A percentile compares a stretch with the other conserved stretches of the same genome.
Evolutionary conservation across 768 basidiomycete species (phyloP).

Genomic region (Suillus weaverae): DNA sequence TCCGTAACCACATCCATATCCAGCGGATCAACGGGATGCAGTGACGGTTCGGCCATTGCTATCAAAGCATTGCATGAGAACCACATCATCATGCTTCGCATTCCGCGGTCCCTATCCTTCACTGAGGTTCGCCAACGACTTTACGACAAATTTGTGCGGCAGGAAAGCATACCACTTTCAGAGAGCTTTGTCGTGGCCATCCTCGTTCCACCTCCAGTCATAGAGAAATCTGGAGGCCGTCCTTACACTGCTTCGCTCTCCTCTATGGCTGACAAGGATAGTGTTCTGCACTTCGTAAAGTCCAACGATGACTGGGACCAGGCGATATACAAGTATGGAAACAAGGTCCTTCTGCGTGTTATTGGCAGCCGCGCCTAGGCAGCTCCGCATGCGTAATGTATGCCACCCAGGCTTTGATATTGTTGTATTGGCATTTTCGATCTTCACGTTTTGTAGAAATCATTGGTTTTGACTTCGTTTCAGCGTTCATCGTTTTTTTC

Average conservation of each 20-base stretch:
- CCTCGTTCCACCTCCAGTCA: constrained; percentile 36
- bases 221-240: constrained; percentile 19
- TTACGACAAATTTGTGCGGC: constrained; percentile 64
- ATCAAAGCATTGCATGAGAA: constrained; percentile 69
- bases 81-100: constrained; percentile 62
- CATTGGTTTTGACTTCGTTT: constrained; percentile 3
- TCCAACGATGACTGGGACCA: constrained; percentile 64
- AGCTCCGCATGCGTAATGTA: background rate
- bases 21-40: constrained; percentile 37
- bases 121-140: constrained; percentile 56
- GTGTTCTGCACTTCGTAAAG: constrained; percentile 45
- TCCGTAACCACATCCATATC: constrained; percentile 36
- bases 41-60: constrained; percentile 35
- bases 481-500: background rate
- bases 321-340: constrained; percentile 41
- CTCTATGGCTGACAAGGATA: constrained; percentile 25
- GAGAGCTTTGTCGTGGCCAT: constrained; percentile 58
- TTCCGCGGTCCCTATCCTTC: constrained; percentile 47
- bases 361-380: constrained; percentile 31
- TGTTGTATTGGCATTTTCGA: constrained; percentile 2
- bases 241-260: constrained; percentile 37
- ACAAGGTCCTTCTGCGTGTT: constrained; percentile 60
- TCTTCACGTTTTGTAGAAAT: constrained; percentile 9
- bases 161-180: constrained; percentile 55
- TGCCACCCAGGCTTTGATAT: constrained; percentile 8